Base-by-base conservation (phyloP, 805 yeast species). In the Komagataella ulmi region DNA sequence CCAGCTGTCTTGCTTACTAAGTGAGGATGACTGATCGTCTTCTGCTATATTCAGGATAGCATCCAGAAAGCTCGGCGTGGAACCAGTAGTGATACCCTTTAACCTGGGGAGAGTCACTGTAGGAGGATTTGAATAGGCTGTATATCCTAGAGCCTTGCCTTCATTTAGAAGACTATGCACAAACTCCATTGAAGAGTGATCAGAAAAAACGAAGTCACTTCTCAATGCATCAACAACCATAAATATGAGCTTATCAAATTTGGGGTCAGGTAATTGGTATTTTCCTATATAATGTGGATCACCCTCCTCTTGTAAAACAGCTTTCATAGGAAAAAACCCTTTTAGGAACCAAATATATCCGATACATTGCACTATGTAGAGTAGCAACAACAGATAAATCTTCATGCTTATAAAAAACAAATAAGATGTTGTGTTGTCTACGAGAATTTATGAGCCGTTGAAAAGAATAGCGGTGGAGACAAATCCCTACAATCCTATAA, bases 21-120 rank as follows among this genome's bases (percentile, higher is more conserved):
- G 63, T 2, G 81, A 77, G 0, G 89, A 76, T 1, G 79, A 69
- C 44, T 81, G 81, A 55, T 88, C 95, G 47, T 84, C 93, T 57
- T 93, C 98, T 2, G 96, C 95, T 24, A 93, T 86, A 59, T 93
- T 93, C 50, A 93, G 72, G 21, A 93, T 88, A 0, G 98, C 98
- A 67, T 93, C 99, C 49, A 93, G 71, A 59, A 93, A 93, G 60
- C 81, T 89, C 0, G 99, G 97, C 0, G 97, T 83, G 0, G 97
- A 85, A 0, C 99, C 99, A 0, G 97, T 88, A 0, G 97, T 87
- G 21, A 90, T 77, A 7, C 96, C 97, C 65, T 93, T 93, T 50
- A 93, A 71, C 54, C 99, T 75, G 0, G 99, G 99, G 44, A 93
- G 70, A 0, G 99, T 93, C 7, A 93, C 99, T 0, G 99, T 93